Evolutionary conservation across 352 stramenopile species (phyloP).

Genomic region (Pythium chondricola): DNA sequence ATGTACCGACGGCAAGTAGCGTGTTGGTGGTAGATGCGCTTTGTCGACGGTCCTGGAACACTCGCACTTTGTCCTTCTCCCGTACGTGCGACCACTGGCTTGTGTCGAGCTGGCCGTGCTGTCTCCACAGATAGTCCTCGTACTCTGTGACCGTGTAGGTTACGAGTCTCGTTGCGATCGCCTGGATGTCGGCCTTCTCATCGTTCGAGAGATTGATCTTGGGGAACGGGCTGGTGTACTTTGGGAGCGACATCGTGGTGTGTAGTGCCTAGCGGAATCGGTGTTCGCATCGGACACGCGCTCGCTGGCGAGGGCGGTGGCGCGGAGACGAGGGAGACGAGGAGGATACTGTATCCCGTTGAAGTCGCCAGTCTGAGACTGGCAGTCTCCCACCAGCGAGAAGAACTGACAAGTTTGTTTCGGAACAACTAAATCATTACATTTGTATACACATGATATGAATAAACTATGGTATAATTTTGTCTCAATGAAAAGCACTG

Average conservation of each 20-base stretch:
- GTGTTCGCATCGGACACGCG: neutral
- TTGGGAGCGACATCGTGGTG: constrained; percentile 9
- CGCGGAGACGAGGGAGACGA: too few species aligned
- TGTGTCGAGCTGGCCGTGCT: constrained; percentile 31
- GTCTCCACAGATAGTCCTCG: constrained; percentile 36
- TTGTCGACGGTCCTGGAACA: constrained; percentile 33
- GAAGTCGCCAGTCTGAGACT: too few species aligned
- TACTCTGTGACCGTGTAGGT: constrained; percentile 44
- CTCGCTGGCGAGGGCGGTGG: too few species aligned
- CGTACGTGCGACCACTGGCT: constrained; percentile 49
- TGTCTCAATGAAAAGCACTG: too few species aligned
- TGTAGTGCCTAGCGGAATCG: too few species aligned
- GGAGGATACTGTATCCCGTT: too few species aligned
- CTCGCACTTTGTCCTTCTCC: constrained; percentile 34
- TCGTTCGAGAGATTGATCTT: constrained; percentile 29
- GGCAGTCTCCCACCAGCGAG: too few species aligned
- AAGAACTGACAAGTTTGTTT: too few species aligned
- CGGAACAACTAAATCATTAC: too few species aligned
- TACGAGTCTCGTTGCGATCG: constrained; percentile 37
- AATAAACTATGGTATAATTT: too few species aligned
- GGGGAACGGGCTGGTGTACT: constrained; percentile 45
- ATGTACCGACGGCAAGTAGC: constrained; percentile 24
- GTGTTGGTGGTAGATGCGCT: constrained; percentile 4
- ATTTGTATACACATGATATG: too few species aligned
- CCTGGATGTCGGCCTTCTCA: constrained; percentile 35